Evolutionary conservation across 805 yeast genomes (phyloP), one percentile per base, ranked within the genome.

Genomic region (Candida hungchunana): DNA sequence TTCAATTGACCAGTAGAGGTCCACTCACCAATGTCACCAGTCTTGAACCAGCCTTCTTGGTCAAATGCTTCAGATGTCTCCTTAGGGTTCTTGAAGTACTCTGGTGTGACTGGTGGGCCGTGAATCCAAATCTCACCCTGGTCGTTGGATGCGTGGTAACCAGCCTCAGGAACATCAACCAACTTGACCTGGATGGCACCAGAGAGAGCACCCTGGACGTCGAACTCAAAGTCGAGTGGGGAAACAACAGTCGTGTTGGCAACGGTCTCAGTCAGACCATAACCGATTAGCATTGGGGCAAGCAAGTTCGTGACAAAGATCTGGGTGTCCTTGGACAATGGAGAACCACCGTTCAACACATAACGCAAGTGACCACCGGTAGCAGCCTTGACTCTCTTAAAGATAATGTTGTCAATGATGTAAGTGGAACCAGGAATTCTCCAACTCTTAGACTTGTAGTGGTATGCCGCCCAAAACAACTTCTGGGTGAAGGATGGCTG

Each of bases 21-120:
- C 95, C 96, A 87, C 68, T 86, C 88, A 57, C 90, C 96, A 62
- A 93, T 87, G 62, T 93, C 98, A 62, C 98, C 98, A 22, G 97
- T 93, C 58, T 69, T 73, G 70, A 93, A 93, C 97, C 97, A 93
- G 51, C 84, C 89, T 42, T 82, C 83, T 36, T 78, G 71, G 31
- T 72, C 68, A 53, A 83, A 78, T 1, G 94, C 85, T 14, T 62
- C 76, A 31, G 67, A 61, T 14, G 96, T 90, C 64, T 89, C 97
- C 56, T 77, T 69, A 40, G 76, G 79, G 61, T 90, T 89, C 61
- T 79, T 75, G 68, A 72, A 93, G 65, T 93, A 93, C 54, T 84
- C 88, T 19, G 73, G 65, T 23, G 80, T 69, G 32, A 93, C 82
- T 31, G 82, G 69, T 18, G 66, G 74, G 54, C 97, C 97, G 47